phyloP scores from a whole-genome alignment of 129 eudicot species.

The Arctium lappa region DNA sequence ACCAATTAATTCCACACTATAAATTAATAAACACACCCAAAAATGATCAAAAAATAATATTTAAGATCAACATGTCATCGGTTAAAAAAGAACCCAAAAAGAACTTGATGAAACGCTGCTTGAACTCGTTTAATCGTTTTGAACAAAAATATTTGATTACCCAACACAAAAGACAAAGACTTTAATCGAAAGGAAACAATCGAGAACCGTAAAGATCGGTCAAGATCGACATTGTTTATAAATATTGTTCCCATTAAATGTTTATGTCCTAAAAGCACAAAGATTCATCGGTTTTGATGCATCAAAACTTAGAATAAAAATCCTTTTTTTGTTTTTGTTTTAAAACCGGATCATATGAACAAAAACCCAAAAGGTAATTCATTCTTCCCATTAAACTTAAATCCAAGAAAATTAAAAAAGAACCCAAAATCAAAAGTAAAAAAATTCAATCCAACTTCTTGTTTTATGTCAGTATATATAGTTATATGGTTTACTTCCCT shows the following conservation, averaged over 20 bases:
- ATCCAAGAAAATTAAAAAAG: not conserved
- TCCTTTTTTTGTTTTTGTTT: not conserved
- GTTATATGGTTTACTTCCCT: not conserved
- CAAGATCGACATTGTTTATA: not conserved
- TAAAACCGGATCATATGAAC: slow-evolving; percentile 8
- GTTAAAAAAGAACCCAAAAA: not conserved
- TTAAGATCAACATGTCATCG: not conserved
- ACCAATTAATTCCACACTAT: not conserved
- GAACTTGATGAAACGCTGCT: no score
- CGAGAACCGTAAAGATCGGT: not conserved
- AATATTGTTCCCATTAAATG: not conserved
- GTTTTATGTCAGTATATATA: not conserved
- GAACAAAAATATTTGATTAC: not conserved
- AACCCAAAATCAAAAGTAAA: not conserved
- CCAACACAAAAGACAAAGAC: not conserved
- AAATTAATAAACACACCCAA: not conserved
- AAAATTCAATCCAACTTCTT: not conserved
- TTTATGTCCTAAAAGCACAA: not conserved
- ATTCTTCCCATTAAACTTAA: not conserved
- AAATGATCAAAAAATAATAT: not conserved
- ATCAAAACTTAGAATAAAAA: not conserved
- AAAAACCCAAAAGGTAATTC: slow-evolving; percentile 5
- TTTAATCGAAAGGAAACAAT: not conserved
- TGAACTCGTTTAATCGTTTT: no score
- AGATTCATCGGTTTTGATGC: not conserved